Conservation (phyloP, 1,284 basidiomycete species). For the Pterulicium gracile region DNA sequence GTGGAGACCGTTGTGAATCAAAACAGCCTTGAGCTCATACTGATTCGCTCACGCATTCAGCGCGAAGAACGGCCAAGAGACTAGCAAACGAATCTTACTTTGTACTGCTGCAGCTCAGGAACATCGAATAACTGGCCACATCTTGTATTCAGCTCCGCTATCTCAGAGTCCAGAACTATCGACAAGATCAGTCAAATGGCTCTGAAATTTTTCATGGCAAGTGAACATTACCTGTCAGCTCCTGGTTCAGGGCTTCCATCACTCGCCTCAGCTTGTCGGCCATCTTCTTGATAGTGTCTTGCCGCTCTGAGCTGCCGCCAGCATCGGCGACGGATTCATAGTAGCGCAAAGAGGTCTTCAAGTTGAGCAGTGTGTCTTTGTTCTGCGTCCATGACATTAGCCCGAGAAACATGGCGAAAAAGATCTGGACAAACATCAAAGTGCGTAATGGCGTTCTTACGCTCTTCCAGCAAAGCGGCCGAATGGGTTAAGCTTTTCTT, state of each 20-base stretch:
- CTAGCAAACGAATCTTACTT: conserved; percentile 21
- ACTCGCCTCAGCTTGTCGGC: conserved; percentile 38
- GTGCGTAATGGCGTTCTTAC: conserved; percentile 35
- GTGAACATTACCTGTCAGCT: conserved; percentile 49
- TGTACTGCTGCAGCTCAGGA: conserved; percentile 48
- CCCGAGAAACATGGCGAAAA: background rate
- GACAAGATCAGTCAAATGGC: too few species aligned
- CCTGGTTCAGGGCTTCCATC: conserved; percentile 38
- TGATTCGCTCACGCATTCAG: conserved; percentile 16
- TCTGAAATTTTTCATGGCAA: too few species aligned
- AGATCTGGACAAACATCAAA: conserved; percentile 35
- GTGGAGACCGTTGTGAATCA: conserved; percentile 63
- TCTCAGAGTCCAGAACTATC: conserved; percentile 24
- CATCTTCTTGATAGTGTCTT: conserved; percentile 29
- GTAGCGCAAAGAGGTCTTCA: conserved; percentile 53
- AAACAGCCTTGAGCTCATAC: conserved; percentile 69
- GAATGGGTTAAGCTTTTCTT: conserved; percentile 37
- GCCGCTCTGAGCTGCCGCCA: conserved; percentile 34
- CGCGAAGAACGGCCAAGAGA: background rate
- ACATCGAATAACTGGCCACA: conserved; percentile 39
- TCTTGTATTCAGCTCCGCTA: conserved; percentile 32
- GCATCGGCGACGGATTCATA: conserved; percentile 53
- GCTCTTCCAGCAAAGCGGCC: conserved; percentile 31
- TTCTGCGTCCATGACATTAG: conserved; percentile 26
- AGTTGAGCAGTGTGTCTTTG: conserved; percentile 46